Base-by-base conservation (phyloP, 495 filamentous ascomycete species). In the Hypomontagnella monticulosa region DNA sequence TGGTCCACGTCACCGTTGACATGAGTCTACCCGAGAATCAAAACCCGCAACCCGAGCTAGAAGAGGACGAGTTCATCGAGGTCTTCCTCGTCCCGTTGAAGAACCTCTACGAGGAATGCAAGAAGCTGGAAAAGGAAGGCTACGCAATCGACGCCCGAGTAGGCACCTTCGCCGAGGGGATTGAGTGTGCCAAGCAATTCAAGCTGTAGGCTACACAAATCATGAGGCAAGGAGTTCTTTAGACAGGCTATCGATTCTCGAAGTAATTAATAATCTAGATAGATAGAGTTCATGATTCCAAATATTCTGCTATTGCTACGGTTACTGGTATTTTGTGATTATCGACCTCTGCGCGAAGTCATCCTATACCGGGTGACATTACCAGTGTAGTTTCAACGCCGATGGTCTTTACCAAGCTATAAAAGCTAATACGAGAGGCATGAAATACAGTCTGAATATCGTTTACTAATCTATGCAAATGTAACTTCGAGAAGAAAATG, bases 61-160 rank as follows among this genome's bases (percentile, higher is more conserved):
- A 97, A 57, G 92, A 95, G 40, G 90, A 90, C 70, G 93, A 96
- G 71, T 95, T 95, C 73, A 97, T 97, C 63, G 92, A 96, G 74
- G 88, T 88, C 23, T 97, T 96, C 68, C 86, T 84, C 10, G 79
- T 92, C 0, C 88, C 87, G 14, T 73, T 97, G 36, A 81, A 75
- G 50, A 77, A 83, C 27, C 73, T 97, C 14, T 93, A 86, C 76
- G 81, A 76, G 1, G 89, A 89, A 72, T 87, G 88, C 70, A 85
- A 85, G 77, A 82, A 75, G 48, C 77, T 93, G 23, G 91, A 96
- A 69, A 77, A 78, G 11, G 79, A 92, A 57, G 93, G 93, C 0
- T 93, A 87, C 72, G 93, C 91, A 3, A 91, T 96, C 68, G 93
- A 97, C 79, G 91, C 93, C 3, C 82, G 93, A 23, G 88, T 96